Evolutionary conservation across 345 rosid species (phyloP).

Genomic region (Zanthoxylum bungeanum): DNA sequence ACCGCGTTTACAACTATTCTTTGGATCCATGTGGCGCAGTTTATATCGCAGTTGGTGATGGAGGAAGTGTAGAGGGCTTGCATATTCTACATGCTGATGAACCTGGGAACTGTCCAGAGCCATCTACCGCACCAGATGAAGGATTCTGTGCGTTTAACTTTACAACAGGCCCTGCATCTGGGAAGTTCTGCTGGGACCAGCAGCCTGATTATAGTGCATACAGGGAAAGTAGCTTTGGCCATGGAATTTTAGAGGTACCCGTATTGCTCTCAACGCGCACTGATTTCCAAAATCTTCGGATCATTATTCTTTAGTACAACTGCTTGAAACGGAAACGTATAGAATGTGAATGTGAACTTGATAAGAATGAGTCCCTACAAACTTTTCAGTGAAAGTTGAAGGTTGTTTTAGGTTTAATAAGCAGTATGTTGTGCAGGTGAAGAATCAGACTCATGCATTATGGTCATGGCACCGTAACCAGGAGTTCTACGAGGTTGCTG

Average conservation of each 20-base stretch:
- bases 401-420: not conserved
- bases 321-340: not conserved
- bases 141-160: constrained; percentile 80
- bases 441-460: constrained; percentile 78
- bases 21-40: constrained; percentile 85
- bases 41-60: constrained; percentile 70
- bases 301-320: not conserved
- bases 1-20: constrained; percentile 74
- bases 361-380: not conserved
- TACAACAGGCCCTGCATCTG: constrained; percentile 63
- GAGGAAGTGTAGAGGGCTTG: constrained; percentile 71
- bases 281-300: not conserved
- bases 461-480: constrained; percentile 96
- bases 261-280: not conserved
- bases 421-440: constrained; percentile 45
- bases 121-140: constrained; percentile 54
- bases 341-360: not conserved
- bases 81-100: constrained; percentile 74
- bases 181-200: constrained; percentile 81
- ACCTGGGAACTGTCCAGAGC: constrained; percentile 73
- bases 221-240: constrained; percentile 94
- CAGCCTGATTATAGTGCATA: constrained; percentile 93
- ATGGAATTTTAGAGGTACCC: constrained; percentile 88
- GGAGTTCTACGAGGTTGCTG: constrained; percentile 45
- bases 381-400: not conserved